Base-by-base conservation (phyloP, 805 yeast species). In the Candida methanosorbosa region DNA sequence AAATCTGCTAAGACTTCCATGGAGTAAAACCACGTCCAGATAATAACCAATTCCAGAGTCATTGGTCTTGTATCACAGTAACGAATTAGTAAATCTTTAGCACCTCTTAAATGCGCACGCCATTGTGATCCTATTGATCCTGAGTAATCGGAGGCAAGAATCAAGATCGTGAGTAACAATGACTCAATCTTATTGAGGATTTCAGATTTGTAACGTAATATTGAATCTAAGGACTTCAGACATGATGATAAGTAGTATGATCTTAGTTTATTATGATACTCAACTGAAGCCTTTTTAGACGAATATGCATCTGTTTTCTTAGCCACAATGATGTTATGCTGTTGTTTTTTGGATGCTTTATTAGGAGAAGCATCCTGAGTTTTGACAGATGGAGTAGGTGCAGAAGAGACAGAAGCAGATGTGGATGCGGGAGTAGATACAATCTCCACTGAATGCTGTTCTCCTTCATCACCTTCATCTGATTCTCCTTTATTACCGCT, bases 31-130 rank as follows among this genome's bases (percentile, higher is more conserved):
- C 83, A 78, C 30, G 60, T 54, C 54, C 73, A 71, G 46, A 57
- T 52, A 28, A 58, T 51, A 5, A 51, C 49, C 14, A 57, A 38
- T 16, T 54, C 66, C 11, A 70, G 53, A 30, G 54, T 48, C 37
- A 50, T 55, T 12, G 57, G 52, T 9, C 46, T 47, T 6, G 11
- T 24, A 6, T 51, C 53, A 35, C 66, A 60, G 43, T 72, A 71
- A 41, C 71, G 75, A 33, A 75, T 53, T 12, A 79, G 57, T 13
- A 79, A 53, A 42, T 77, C 82, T 45, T 77, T 78, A 2, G 84
- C 85, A 12, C 85, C 85, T 42, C 72, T 55, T 14, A 79, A 56
- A 56, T 79, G 86, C 0, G 81, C 73, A 38, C 82, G 59, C 87
- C 86, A 79, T 42, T 72, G 71, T 25, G 73, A 70, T 32, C 72